phyloP scores from a whole-genome alignment of 805 yeast species.

The Kodamaea nitidulidarum region DNA sequence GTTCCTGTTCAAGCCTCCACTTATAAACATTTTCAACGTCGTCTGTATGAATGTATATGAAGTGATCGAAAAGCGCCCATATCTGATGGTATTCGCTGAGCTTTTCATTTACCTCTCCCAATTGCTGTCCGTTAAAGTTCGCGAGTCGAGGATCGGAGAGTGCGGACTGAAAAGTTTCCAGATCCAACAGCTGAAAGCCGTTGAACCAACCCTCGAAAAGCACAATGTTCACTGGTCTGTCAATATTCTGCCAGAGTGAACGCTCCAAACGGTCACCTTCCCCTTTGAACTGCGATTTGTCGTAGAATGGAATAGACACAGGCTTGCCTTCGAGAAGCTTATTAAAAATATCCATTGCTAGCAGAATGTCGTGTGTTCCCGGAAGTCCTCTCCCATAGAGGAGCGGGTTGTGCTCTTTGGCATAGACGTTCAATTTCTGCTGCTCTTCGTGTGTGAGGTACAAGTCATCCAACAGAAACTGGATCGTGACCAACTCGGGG shows the following conservation, averaged over 20 bases:
- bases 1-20: constrained; percentile 83
- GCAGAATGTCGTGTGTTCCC: constrained; percentile 79
- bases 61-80: constrained; percentile 58
- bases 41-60: constrained; percentile 60
- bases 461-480: constrained; percentile 80
- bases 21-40: constrained; percentile 58
- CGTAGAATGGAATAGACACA: constrained; percentile 59
- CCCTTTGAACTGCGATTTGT: constrained; percentile 68
- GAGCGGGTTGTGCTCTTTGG: constrained; percentile 45
- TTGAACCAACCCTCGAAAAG: constrained; percentile 93
- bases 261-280: constrained; percentile 67
- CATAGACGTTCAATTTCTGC: constrained; percentile 31
- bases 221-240: constrained; percentile 53
- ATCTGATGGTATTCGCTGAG: constrained; percentile 47
- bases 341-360: constrained; percentile 37
- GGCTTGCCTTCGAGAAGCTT: constrained; percentile 29
- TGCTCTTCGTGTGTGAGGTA: constrained; percentile 70
- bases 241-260: constrained; percentile 33
- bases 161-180: constrained; percentile 18
- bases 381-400: constrained; percentile 84
- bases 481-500: constrained; percentile 38
- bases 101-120: constrained; percentile 46
- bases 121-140: constrained; percentile 22
- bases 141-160: constrained; percentile 17
- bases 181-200: constrained; percentile 51